Conservation (phyloP, 208 protist genomes). For the Vickermania ingenoplastis region DNA sequence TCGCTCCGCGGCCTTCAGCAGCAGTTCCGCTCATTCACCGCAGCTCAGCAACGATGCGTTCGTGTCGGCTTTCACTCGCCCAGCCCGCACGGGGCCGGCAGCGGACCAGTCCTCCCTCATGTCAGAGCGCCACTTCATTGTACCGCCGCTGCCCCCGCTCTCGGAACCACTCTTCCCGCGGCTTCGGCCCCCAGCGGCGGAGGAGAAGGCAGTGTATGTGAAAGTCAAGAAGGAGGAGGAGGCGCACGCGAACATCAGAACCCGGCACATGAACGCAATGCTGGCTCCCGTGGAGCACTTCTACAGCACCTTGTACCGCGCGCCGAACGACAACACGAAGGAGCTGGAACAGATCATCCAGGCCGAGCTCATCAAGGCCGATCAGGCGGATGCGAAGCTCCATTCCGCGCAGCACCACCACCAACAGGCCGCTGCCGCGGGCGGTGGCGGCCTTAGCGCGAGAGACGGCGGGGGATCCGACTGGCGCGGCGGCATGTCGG, state of each 20-base stretch:
- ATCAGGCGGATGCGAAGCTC: not conserved
- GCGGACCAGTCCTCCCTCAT: not conserved
- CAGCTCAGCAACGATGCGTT: not conserved
- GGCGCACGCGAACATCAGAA: conserved; percentile 5
- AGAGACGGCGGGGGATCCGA: not conserved
- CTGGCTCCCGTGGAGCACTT: conserved; percentile 14
- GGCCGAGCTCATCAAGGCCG: not conserved
- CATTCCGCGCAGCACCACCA: conserved; percentile 9
- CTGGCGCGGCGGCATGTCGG: not conserved
- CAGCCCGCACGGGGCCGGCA: not conserved
- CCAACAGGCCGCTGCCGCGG: conserved; percentile 2
- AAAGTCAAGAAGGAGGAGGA: conserved; percentile 6
- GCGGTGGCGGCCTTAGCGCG: not conserved
- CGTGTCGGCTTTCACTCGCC: not conserved
- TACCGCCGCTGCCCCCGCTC: not conserved
- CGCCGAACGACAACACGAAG: not conserved
- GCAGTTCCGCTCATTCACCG: not conserved
- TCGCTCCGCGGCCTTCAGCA: not conserved
- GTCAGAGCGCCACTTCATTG: not conserved
- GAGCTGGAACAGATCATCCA: conserved; percentile 1
- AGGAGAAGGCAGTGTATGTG: conserved; percentile 2
- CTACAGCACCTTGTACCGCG: conserved; percentile 17
- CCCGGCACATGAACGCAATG: conserved; percentile 8
- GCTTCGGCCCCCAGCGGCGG: conserved; percentile 13
- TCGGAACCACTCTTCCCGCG: conserved; percentile 24